Base-by-base conservation (phyloP, 2,329 filamentous ascomycete genomes). In the Clonostachys byssicola region DNA sequence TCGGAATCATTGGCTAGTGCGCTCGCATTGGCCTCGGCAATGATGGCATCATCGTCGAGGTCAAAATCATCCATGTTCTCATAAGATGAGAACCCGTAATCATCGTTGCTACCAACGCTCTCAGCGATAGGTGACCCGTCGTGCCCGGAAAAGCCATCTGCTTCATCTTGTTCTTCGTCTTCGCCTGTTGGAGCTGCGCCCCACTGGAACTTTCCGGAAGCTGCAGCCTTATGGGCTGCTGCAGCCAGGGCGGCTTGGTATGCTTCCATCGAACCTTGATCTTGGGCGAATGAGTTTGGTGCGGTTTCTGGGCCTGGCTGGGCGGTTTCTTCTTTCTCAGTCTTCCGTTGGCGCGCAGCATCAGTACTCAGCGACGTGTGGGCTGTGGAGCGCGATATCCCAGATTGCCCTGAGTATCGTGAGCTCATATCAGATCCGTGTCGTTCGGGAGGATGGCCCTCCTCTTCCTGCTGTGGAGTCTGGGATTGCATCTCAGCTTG, bases 1-100 rank as follows among this genome's bases (percentile, higher is more conserved):
- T 96, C 92, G 7, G 86, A 86, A 59, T 99, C 94, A 55, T 90
- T 92, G 42, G 94, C 92, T 8, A 99, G 75, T 2, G 88, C 94
- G 62, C 94, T 92, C 1, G 92, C 92, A 56, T 99, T 99, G 6
- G 94, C 94, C 49, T 91, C 94, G 0, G 92, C 92, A 50, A 99
- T 95, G 56, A 97, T 94, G 34, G 85, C 83, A 56, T 96, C 92
- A 54, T 97, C 91, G 49, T 89, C 88, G 44, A 88, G 77, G 41
- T 85, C 82, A 49, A 82, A 80, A 53, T 86, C 80, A 50, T 85
- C 81, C 54, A 77, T 60, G 53, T 92, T 86, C 50, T 84, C 82
- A 45, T 86, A 79, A 67, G 60, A 54, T 46, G 69, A 67, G 38
- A 62, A 64, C 48, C 83, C 80, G 44, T 85, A 77, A 67, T 77